Conservation (phyloP, 805 yeast genomes). For the Saturnispora mendoncae region DNA sequence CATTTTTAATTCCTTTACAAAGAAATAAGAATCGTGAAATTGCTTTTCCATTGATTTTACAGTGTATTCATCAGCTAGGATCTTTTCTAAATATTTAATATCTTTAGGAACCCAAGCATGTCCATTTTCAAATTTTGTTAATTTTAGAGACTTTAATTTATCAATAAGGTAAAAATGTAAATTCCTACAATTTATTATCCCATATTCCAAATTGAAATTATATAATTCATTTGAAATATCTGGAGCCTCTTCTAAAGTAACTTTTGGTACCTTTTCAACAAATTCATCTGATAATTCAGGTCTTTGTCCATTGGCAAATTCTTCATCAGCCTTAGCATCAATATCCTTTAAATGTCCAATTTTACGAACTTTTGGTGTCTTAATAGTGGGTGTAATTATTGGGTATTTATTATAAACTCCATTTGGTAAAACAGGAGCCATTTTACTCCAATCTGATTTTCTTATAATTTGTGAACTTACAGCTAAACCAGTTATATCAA, state of each 20-base stretch:
- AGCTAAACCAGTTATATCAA: slow-evolving; percentile 63
- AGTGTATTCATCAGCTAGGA: slow-evolving; percentile 9
- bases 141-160: slow-evolving; percentile 44
- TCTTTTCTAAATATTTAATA: not conserved
- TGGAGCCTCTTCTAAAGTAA: not conserved
- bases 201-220: slow-evolving; percentile 7
- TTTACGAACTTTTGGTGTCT: not conserved
- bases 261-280: not conserved
- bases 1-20: slow-evolving; percentile 4
- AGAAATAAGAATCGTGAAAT: slow-evolving; percentile 8
- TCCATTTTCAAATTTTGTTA: slow-evolving; percentile 52
- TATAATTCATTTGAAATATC: not conserved
- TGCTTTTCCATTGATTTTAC: not conserved
- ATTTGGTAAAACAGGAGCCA: not conserved
- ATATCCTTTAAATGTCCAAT: not conserved
- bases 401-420: slow-evolving; percentile 1
- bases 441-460: not conserved
- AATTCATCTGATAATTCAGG: not conserved
- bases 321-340: not conserved
- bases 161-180: slow-evolving; percentile 42
- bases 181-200: slow-evolving; percentile 46
- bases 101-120: slow-evolving; percentile 44
- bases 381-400: not conserved
- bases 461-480: slow-evolving; percentile 28
- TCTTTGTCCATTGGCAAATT: slow-evolving; percentile 1